Base-by-base conservation (phyloP, 2,329 filamentous ascomycete species). In the Cercospora nicotianae region DNA sequence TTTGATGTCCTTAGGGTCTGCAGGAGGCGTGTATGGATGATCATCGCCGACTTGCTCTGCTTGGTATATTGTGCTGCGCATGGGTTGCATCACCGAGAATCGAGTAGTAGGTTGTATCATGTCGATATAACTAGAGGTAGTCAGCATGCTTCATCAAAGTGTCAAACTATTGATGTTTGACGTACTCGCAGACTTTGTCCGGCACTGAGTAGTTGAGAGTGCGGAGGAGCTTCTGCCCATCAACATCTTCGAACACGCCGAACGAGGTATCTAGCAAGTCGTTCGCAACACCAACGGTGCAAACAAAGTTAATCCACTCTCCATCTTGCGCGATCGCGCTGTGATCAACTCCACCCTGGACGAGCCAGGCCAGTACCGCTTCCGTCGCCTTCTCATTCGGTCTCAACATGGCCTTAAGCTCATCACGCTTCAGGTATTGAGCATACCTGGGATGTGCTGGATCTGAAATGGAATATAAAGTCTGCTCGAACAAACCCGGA, bases 141-240 rank as follows among this genome's bases (percentile, higher is more conserved):
- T 69, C n/a, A 64, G 60, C 42, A 51, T 28, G 20, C 23, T 42
- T 20, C 13, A 12, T 33, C 13, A 28, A n/a, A 39, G 36, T 10
- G 16, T 60, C 16, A 39, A 39, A 8, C 36, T n/a, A n/a, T 39
- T 8, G 36, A 39, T 39, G 20, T 16, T 20, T 20, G 10, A 64
- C 67, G 28, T 87, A 82, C 53, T 80, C 73, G 63, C 83, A 81
- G 7, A 91, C 77, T 0, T 82, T 77, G 61, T 81, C 80, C 0
- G 89, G 90, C 1, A 91, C 83, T 0, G 87, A 90, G 77, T 91
- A 91, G 58, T 83, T 80, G 16, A 86, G 77, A 5, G 85, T 84
- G 53, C 89, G 84, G 45, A 90, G 81, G 71, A 81, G 84, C 45
- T 80, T 75, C 20, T 78, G 77, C 12, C 79, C 73, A 69, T 85